These are phyloP conservation scores for Arabidopsis thaliana DNA, from an alignment of 345 rosid genomes.

Conservation along the genomic window DNA sequence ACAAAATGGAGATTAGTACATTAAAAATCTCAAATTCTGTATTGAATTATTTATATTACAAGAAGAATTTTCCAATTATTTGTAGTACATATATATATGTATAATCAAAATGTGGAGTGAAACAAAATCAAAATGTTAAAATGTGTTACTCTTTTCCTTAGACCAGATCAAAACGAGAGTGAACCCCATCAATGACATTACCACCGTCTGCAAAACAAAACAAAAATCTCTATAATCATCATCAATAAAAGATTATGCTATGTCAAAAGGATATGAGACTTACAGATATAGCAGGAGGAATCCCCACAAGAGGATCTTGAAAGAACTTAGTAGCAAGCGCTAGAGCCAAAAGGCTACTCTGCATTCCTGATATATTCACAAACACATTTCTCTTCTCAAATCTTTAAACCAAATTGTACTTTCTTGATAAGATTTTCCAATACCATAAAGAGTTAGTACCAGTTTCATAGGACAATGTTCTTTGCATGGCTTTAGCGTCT, in stretches of 20 bases:
- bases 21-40: neutral
- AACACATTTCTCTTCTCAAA: neutral
- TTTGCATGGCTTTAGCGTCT: constrained; percentile 71
- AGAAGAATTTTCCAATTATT: neutral
- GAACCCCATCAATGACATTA: constrained; percentile 97
- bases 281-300: constrained; percentile 86
- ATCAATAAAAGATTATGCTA: neutral
- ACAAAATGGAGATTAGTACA: neutral
- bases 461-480: constrained; percentile 89
- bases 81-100: neutral
- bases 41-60: neutral
- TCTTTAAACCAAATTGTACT: neutral
- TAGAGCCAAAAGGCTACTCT: constrained; percentile 94
- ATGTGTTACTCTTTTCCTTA: constrained; percentile 45
- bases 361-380: constrained; percentile 72
- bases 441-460: constrained; percentile 48
- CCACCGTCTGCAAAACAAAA: constrained; percentile 73
- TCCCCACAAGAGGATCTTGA: constrained; percentile 88
- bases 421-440: neutral
- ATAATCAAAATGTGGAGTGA: neutral
- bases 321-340: constrained; percentile 92
- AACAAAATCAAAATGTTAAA: neutral
- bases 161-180: constrained; percentile 85
- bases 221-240: neutral
- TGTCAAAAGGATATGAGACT: constrained; percentile 33